Evolutionary conservation across 306 rosid genomes (phyloP), one percentile per base, ranked within the genome.

Genomic region (Ziziphus jujuba): DNA sequence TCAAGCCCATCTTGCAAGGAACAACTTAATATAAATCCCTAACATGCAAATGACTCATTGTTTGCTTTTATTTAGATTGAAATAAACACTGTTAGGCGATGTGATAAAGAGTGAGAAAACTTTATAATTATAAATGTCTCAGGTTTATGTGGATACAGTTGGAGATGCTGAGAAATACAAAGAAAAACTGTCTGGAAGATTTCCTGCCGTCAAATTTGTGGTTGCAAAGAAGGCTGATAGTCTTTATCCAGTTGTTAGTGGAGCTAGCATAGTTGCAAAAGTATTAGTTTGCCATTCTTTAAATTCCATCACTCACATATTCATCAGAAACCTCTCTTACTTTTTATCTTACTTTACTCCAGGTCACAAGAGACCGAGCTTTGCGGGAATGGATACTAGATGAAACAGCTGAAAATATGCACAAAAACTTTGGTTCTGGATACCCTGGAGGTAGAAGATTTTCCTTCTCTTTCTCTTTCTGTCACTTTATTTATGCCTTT

Each of bases 181-280:
- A 67, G 23, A 12, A 23, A 87, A 89, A 79, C 75, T 89, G 55
- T 87, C 97, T 24, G 88, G 74, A 51, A 72, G 48, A 35, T 92
- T 89, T 66, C 91, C 98, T 20, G 72, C 85, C 38, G 65, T 92
- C 66, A 89, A 86, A 77, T 92, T 92, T 75, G 98, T 92, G 61
- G 97, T 89, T 72, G 91, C 98, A 15, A 89, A 92, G 93, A 92
- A 92, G 84, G 97, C 98, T 54, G 98, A 92, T 82, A 92, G 97
- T 80, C 91, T 92, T 31, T 92, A 87, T 82, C 97, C 97, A 9
- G 96, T 92, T 81, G 98, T 92, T 23, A 89, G 98, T 80, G 98
- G 98, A 61, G 98, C 98, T 13, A 92, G 98, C 58, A 89, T 89
- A 75, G 88, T 82, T 33, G 98, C 98, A 65, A 92, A 92, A 92